Percentiles rank a stretch among this genome's conserved stretches.
Evolutionary conservation across 2,329 filamentous ascomycete genomes (phyloP).

Genomic region (Aaosphaeria pasadenensis): DNA sequence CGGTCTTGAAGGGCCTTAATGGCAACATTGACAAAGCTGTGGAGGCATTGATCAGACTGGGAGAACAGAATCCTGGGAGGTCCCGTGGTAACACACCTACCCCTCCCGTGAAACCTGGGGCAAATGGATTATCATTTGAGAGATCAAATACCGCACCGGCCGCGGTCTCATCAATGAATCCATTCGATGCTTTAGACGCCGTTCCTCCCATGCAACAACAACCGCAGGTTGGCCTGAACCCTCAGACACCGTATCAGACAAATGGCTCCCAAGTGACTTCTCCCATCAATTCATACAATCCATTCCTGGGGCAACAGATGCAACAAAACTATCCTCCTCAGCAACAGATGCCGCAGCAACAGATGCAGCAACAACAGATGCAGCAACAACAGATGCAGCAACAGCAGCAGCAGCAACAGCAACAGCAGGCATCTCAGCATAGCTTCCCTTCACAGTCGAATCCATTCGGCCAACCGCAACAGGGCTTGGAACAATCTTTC

Average conservation of each 20-base stretch:
- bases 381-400: conserved; percentile 16
- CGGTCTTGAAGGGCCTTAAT: conserved; percentile 76
- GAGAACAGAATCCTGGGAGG: conserved; percentile 52
- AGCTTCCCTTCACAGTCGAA: conserved; percentile 4
- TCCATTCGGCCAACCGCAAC: conserved; percentile 24
- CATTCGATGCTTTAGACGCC: conserved; percentile 44
- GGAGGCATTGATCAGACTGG: conserved; percentile 78
- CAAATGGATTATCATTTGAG: conserved; percentile 45
- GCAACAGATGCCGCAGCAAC: conserved; percentile 12
- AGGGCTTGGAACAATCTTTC: conserved; percentile 64
- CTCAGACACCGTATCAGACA: conserved; percentile 21
- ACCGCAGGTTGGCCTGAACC: conserved; percentile 28
- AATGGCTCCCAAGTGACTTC: conserved; percentile 21
- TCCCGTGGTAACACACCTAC: conserved; percentile 48
- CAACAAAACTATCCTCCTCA: conserved; percentile 21
- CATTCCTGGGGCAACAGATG: conserved; percentile 55
- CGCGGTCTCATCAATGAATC: conserved; percentile 32
- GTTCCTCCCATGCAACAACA: conserved; percentile 24
- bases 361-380: conserved; percentile 23
- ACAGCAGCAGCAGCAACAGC: conserved; percentile 19
- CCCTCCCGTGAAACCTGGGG: conserved; percentile 48
- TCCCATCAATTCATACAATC: conserved; percentile 59
- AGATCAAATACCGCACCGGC: conserved; percentile 30
- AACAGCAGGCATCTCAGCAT: conserved; percentile 11
- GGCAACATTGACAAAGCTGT: conserved; percentile 85